A percentile compares a stretch with the other conserved stretches of the same genome.
phyloP scores from a whole-genome alignment of 2,329 filamentous ascomycete species.

The Colletotrichum destructivum region DNA sequence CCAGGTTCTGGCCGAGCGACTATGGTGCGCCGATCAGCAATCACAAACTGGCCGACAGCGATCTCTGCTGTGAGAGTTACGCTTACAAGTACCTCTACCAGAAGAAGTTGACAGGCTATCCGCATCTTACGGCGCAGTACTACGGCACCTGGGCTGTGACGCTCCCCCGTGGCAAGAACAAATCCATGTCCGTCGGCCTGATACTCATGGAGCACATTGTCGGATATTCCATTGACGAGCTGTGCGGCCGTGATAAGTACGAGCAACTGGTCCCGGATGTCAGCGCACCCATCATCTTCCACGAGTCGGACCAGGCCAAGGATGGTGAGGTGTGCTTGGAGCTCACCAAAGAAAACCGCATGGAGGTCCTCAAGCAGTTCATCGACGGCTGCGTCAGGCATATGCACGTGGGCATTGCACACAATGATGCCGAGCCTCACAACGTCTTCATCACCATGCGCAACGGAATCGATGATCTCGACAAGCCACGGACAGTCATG shows the following conservation, averaged over 20 bases:
- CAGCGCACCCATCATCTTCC: not conserved
- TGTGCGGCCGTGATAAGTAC: not conserved
- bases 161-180: not conserved
- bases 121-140: conserved; percentile 5
- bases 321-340: too few species aligned
- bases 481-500: not conserved
- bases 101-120: conserved; percentile 7
- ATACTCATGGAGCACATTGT: conserved; percentile 13
- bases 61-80: not conserved
- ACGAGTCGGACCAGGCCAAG: not conserved
- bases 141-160: conserved; percentile 1
- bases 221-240: not conserved
- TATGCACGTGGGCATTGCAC: not conserved
- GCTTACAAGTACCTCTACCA: conserved; percentile 4
- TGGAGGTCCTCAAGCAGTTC: too few species aligned
- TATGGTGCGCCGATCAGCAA: too few species aligned
- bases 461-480: not conserved
- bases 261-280: not conserved
- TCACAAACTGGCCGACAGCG: not conserved
- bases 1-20: too few species aligned
- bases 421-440: not conserved
- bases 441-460: too few species aligned
- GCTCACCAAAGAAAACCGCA: too few species aligned
- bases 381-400: too few species aligned
- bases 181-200: not conserved